Percentiles rank a stretch among this genome's conserved stretches.
Evolutionary conservation across 2,329 filamentous ascomycete genomes (phyloP).

Genomic region (Bipolaris zeicola): DNA sequence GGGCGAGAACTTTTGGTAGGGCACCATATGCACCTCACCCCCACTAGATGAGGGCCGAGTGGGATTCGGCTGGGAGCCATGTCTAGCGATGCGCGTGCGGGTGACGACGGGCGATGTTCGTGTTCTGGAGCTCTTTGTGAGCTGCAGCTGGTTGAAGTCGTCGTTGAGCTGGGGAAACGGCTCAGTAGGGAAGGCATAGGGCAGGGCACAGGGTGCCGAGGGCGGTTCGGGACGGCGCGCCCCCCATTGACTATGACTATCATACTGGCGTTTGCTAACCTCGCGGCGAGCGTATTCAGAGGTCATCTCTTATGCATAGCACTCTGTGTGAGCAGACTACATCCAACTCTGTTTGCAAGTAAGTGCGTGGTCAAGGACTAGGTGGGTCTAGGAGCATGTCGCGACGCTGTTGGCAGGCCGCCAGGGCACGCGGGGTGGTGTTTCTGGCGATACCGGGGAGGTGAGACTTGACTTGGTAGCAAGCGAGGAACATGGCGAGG

Average conservation of each 20-base stretch:
- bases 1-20: constrained; percentile 31
- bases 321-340: constrained; percentile 29
- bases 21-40: constrained; percentile 35
- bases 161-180: constrained; percentile 30
- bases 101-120: constrained; percentile 43
- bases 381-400: constrained; percentile 8
- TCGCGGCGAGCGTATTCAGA: constrained; percentile 45
- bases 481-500: constrained; percentile 18
- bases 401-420: constrained; percentile 12
- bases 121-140: constrained; percentile 34
- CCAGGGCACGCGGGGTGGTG: constrained; percentile 12
- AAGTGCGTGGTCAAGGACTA: constrained; percentile 22
- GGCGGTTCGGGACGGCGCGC: constrained; percentile 31
- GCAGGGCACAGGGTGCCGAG: constrained; percentile 25
- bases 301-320: constrained; percentile 48
- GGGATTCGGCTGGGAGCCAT: constrained; percentile 43
- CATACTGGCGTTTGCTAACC: constrained; percentile 38
- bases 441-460: constrained; percentile 7
- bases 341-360: constrained; percentile 30
- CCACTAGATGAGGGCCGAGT: constrained; percentile 42
- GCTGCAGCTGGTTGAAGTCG: constrained; percentile 35
- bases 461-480: constrained; percentile 8
- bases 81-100: constrained; percentile 44
- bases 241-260: constrained; percentile 36
- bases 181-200: constrained; percentile 39